phyloP scores from a whole-genome alignment of 192 early-diverging fungal species.

The Linnemannia hyalina region DNA sequence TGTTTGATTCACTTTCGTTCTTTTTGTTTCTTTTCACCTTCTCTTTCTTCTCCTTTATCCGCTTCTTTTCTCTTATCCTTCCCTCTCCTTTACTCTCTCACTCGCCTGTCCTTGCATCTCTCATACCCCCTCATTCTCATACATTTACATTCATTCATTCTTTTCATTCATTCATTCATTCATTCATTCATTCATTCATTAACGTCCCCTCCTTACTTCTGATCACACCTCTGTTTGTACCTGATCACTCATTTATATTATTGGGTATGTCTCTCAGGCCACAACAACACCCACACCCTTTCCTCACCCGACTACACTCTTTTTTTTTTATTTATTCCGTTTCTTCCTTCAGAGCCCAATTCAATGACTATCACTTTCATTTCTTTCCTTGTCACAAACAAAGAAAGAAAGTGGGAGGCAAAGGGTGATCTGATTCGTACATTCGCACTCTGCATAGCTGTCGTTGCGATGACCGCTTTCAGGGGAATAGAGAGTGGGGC shows the following conservation, averaged over 20 bases:
- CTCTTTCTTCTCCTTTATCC: neutral
- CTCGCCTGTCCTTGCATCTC: conserved; percentile 32
- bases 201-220: conserved; percentile 11
- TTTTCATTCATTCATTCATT: conserved; percentile 18
- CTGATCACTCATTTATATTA: neutral
- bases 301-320: neutral
- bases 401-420: neutral
- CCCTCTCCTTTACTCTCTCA: neutral
- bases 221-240: neutral
- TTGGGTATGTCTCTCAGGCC: too few species aligned
- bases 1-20: neutral
- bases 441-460: too few species aligned
- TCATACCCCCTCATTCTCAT: neutral
- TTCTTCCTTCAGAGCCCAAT: neutral
- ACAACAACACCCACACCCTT: neutral
- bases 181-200: conserved; percentile 1
- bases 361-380: neutral
- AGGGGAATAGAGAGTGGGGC: too few species aligned
- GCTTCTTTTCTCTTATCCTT: conserved; percentile 10
- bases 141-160: conserved; percentile 18
- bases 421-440: neutral
- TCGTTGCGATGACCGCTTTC: too few species aligned
- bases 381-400: neutral
- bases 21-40: neutral
- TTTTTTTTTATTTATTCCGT: neutral